These are phyloP conservation scores for Exutisphaerella laricina DNA, from an alignment of 2,329 filamentous ascomycete genomes.

Conservation along the genomic window DNA sequence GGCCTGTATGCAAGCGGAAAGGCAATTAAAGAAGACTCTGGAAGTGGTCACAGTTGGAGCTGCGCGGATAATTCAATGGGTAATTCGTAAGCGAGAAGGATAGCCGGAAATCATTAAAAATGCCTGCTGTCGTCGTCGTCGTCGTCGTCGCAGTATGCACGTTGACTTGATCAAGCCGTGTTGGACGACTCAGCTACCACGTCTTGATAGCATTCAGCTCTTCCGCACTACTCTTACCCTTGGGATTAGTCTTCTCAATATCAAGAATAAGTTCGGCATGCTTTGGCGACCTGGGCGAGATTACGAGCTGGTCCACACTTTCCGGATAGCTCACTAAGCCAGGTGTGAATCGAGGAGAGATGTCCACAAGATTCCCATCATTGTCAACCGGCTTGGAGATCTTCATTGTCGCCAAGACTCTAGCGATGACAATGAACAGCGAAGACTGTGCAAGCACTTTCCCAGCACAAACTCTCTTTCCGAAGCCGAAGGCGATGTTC, in stretches of 20 bases:
- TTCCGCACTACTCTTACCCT: conserved; percentile 13
- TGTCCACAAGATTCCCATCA: conserved; percentile 7
- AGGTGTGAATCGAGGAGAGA: conserved; percentile 8
- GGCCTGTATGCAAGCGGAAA: conserved; percentile 26
- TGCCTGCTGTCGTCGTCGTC: too few relatives aligned
- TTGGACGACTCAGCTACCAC: too few relatives aligned
- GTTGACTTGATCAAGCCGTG: too few relatives aligned
- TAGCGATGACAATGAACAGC: conserved; percentile 16
- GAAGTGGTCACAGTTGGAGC: conserved; percentile 15
- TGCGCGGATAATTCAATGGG: conserved; percentile 15
- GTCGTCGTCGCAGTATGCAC: too few relatives aligned
- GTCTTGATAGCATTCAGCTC: conserved; percentile 4
- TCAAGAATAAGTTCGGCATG: conserved; percentile 11
- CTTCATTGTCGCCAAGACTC: conserved; percentile 11
- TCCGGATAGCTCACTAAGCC: conserved; percentile 18
- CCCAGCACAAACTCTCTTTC: conserved; percentile 20
- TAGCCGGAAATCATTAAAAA: too few relatives aligned
- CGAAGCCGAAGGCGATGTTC: conserved; percentile 19
- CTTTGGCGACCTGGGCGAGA: conserved; percentile 11
- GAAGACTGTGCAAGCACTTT: conserved; percentile 14
- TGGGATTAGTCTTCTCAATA: conserved; percentile 12
- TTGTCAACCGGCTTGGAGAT: conserved; percentile 12
- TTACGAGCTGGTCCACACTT: conserved; percentile 10
- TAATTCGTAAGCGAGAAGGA: too few relatives aligned
- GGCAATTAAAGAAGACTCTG: conserved; percentile 17